Evolutionary conservation across 805 yeast species (phyloP), one percentile per base, ranked within the genome.

Genomic region (Saturnispora silvae): DNA sequence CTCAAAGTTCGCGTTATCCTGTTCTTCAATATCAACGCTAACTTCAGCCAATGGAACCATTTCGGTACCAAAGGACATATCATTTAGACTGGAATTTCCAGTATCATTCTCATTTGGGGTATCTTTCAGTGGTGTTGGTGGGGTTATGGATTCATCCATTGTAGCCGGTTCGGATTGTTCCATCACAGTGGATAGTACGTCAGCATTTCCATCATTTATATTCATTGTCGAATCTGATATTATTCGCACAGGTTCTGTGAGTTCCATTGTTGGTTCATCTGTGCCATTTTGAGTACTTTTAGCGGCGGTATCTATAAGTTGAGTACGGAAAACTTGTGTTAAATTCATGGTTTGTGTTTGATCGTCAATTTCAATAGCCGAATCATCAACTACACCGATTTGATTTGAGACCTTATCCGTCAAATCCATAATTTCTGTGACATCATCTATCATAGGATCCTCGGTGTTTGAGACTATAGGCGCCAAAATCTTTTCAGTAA

Each of bases 41-140:
- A 53, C 53, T 36, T 55, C 59, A 1, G 61, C 57, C 22, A 55
- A 39, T 6, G 61, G 60, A 9, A 55, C 40, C 32, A 49, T 45
- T 38, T 53, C 58, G 1, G 58, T 49, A 15, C 48, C 50, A 17
- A 53, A 40, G 8, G 47, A 44, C 2, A 31, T 25, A 16, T 44
- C 47, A 30, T 33, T 23, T 4, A 35, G 41, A 15, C 44, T 43
- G 3, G 33, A 31, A 24, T 41, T 35, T 19, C 17, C 26, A 5
- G 17, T 15, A 10, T 8, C 10, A 10, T 22, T 28, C 9, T 6
- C 4, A 15, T 28, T 28, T 5, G 11, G 31, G 31, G 31, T 28
- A 28, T 28, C 11, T 13, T 26, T 35, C 4, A 9, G 32, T 15
- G 15, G 14, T 28, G 32, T 13, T 20, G 28, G 32, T 6, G 23